These are phyloP conservation scores for Nothophytophthora sp. DNA, from an alignment of 352 stramenopile genomes.

Conservation along the genomic window DNA sequence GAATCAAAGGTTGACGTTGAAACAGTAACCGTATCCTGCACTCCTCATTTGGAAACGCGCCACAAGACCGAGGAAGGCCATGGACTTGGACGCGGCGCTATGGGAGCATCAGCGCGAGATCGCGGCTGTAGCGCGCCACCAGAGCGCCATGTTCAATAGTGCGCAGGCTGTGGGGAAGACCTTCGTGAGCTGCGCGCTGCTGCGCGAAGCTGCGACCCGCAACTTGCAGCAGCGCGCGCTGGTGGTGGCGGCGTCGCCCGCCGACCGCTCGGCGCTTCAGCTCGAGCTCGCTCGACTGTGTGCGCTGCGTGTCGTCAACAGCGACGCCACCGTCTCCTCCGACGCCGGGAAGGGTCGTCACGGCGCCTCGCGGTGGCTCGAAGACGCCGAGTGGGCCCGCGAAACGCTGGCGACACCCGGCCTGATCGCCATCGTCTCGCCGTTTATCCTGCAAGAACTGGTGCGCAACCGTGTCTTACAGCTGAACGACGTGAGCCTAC, in stretches of 20 bases:
- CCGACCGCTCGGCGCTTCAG: constrained; percentile 29
- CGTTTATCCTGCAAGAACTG: constrained; percentile 37
- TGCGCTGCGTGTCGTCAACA: constrained; percentile 37
- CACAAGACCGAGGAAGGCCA: too few species aligned
- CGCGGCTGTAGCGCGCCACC: constrained; percentile 54
- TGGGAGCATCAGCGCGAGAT: constrained; percentile 75
- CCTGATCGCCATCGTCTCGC: constrained; percentile 49
- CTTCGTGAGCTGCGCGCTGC: constrained; percentile 52
- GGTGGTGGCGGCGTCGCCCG: constrained; percentile 39
- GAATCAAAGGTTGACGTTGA: too few species aligned
- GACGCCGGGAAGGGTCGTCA: background rate
- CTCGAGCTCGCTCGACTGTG: constrained; percentile 48
- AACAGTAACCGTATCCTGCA: too few species aligned
- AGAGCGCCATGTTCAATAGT: constrained; percentile 68
- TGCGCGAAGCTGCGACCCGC: constrained; percentile 38
- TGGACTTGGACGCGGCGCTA: constrained; percentile 39
- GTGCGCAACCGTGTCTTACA: constrained; percentile 32
- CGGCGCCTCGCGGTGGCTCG: constrained; percentile 15
- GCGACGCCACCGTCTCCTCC: constrained; percentile 9
- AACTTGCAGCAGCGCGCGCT: constrained; percentile 25
- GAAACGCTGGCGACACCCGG: constrained; percentile 19
- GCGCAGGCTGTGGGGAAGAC: constrained; percentile 67
- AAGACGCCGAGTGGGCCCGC: constrained; percentile 14
- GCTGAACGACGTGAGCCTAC: constrained; percentile 32
- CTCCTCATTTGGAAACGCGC: too few species aligned